A percentile compares a stretch with the other conserved stretches of the same genome.
These are phyloP conservation scores for Nicotiana otophora DNA, from an alignment of 257 asterid species.

Conservation along the genomic window DNA sequence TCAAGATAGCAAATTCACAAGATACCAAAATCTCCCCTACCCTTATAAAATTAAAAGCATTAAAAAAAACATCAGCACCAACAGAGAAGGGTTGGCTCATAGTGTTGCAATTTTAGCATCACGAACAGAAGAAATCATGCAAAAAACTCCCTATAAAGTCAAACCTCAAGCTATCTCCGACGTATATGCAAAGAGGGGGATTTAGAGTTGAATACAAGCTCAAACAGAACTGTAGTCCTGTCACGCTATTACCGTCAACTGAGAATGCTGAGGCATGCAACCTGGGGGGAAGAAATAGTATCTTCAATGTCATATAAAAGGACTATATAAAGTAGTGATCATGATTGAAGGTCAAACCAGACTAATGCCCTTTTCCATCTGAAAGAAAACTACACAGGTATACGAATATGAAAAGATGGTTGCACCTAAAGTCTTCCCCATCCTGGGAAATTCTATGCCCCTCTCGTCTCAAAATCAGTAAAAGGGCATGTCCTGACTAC, in stretches of 20 bases:
- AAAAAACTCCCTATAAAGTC: neutral
- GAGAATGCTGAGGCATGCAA: neutral
- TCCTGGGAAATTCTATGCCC: neutral
- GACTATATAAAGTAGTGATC: neutral
- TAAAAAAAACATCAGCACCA: conserved; percentile 1
- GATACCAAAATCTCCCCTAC: neutral
- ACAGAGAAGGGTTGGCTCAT: neutral
- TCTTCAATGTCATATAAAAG: neutral
- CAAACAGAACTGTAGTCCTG: neutral
- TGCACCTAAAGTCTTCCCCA: neutral
- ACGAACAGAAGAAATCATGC: neutral
- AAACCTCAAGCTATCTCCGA: neutral
- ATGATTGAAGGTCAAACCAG: neutral
- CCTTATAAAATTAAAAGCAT: neutral
- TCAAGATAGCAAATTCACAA: neutral
- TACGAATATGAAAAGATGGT: neutral
- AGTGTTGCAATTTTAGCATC: neutral
- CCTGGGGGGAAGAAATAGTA: neutral
- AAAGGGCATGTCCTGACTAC: neutral
- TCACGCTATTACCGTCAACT: neutral
- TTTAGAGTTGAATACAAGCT: neutral
- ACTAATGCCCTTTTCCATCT: neutral
- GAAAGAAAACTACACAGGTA: neutral
- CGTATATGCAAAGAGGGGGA: neutral
- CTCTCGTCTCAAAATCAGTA: neutral